Percentiles rank a stretch among this genome's conserved stretches.
phyloP scores from a whole-genome alignment of 2,329 filamentous ascomycete genomes.

The Ilyonectria mors-panacis region DNA sequence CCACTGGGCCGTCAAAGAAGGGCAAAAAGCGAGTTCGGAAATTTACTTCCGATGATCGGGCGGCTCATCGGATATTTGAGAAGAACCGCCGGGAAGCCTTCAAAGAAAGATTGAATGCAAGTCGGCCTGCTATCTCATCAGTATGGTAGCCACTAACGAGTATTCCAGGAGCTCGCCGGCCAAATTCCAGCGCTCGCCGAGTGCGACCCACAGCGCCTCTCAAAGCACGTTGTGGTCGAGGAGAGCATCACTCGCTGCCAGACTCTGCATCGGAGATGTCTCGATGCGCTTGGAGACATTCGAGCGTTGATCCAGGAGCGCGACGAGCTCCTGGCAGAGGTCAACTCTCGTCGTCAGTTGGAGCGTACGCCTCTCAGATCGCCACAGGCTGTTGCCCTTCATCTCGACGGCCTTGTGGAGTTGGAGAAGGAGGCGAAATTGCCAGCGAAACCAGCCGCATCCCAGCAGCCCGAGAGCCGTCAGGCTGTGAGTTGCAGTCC shows the following conservation, averaged over 20 bases:
- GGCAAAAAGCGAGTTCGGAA: slow-evolving; percentile 55
- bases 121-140: slow-evolving; percentile 15
- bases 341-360: slow-evolving; percentile 44
- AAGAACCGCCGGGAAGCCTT: slow-evolving; percentile 59
- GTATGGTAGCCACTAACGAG: neutral
- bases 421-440: slow-evolving; percentile 8
- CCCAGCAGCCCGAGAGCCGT: neutral
- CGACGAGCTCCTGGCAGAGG: slow-evolving; percentile 47
- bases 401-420: slow-evolving; percentile 3
- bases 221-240: slow-evolving; percentile 57
- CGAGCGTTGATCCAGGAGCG: slow-evolving; percentile 45
- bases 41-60: slow-evolving; percentile 59
- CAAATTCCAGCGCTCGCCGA: slow-evolving; percentile 53
- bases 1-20: slow-evolving; percentile 20
- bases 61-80: slow-evolving; percentile 58
- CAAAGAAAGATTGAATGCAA: slow-evolving; percentile 55
- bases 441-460: neutral
- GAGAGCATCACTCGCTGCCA: slow-evolving; percentile 53
- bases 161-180: slow-evolving; percentile 53
- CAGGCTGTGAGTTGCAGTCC: neutral
- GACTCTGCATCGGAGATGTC: slow-evolving; percentile 40
- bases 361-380: slow-evolving; percentile 24
- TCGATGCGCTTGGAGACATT: slow-evolving; percentile 38
- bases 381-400: neutral
- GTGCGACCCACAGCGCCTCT: slow-evolving; percentile 54